These are phyloP conservation scores for Cladosporium cucumerinum DNA, from an alignment of 2,329 filamentous ascomycete genomes.

Conservation along the genomic window DNA sequence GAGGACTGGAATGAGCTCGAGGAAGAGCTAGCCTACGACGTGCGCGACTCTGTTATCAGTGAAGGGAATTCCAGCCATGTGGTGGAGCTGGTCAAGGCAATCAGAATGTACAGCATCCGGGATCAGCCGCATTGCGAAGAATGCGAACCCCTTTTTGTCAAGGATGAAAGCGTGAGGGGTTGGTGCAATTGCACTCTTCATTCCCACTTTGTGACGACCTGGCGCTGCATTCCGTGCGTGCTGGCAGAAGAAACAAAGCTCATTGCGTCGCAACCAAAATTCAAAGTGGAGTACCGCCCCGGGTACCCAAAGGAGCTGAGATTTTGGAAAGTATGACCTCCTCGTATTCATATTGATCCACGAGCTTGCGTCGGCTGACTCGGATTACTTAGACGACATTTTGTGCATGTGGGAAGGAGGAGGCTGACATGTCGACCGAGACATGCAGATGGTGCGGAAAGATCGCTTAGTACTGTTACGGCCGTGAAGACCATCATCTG, in stretches of 20 bases:
- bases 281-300: background rate
- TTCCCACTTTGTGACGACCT: background rate
- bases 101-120: background rate
- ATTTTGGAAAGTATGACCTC: background rate
- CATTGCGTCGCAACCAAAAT: background rate
- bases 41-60: background rate
- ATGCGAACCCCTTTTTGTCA: background rate
- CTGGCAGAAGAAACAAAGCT: background rate
- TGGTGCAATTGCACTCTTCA: background rate
- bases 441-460: background rate
- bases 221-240: conserved; percentile 13
- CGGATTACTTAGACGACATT: background rate
- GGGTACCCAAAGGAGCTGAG: background rate
- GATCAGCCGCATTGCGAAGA: background rate
- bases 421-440: background rate
- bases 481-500: background rate
- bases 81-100: background rate
- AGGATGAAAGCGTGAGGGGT: background rate
- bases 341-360: too few species aligned
- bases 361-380: too few species aligned
- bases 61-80: background rate
- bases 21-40: background rate
- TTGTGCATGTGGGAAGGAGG: background rate
- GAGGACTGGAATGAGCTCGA: background rate
- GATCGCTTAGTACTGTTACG: background rate